Conservation (phyloP, 192 early-diverging fungal species). For the Backusella psychrophila region DNA sequence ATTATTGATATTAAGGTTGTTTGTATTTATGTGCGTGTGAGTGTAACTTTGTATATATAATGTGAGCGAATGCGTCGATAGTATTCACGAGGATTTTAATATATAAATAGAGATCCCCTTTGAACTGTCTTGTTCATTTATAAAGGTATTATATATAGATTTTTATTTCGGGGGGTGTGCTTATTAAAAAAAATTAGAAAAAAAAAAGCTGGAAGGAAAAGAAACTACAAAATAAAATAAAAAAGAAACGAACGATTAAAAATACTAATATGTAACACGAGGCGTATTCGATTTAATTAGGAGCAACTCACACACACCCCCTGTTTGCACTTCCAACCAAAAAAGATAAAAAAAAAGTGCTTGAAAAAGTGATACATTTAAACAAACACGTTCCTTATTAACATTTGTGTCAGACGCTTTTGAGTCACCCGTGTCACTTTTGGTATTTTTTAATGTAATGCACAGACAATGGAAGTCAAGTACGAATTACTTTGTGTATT, state of each 20-base stretch:
- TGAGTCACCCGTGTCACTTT: conserved; percentile 1
- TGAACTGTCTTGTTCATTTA: not conserved
- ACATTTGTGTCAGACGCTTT: not conserved
- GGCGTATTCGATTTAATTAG: conserved; percentile 2
- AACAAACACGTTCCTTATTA: not conserved
- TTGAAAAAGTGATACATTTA: conserved; percentile 4
- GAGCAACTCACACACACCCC: conserved; percentile 5
- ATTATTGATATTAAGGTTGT: conserved; percentile 3
- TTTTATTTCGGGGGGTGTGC: not conserved
- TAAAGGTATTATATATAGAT: not conserved
- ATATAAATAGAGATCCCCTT: not conserved
- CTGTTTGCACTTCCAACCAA: conserved; percentile 1
- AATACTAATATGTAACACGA: conserved; percentile 5
- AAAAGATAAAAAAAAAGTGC: not conserved
- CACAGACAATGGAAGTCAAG: not conserved
- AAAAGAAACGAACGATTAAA: not conserved
- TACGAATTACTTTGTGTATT: not conserved
- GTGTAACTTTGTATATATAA: not conserved
- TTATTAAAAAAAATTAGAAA: not conserved
- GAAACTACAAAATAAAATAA: not conserved
- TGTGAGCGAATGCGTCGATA: not conserved
- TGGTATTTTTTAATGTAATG: not conserved
- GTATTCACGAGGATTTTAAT: not conserved
- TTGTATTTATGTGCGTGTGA: not conserved
- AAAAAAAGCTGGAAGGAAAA: not conserved